Evolutionary conservation across 805 yeast species (phyloP).

Genomic region (Wickerhamiella occidentalis): DNA sequence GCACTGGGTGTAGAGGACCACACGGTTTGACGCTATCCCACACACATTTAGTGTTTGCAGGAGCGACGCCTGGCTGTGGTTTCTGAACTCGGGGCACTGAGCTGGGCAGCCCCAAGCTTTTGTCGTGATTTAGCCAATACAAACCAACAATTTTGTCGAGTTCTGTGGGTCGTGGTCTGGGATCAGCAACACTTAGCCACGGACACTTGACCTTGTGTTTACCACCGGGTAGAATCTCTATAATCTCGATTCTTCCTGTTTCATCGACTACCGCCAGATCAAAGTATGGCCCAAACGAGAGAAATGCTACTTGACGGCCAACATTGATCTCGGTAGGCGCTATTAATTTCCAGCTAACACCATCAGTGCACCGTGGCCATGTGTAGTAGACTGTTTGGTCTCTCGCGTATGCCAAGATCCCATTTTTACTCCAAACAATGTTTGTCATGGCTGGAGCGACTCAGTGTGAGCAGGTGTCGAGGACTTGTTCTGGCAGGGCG

Average conservation of each 20-base stretch:
- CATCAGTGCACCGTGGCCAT: constrained; percentile 61
- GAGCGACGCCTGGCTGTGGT: constrained; percentile 14
- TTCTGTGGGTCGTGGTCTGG: constrained; percentile 20
- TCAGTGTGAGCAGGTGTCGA: not conserved
- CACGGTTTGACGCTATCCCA: constrained; percentile 37
- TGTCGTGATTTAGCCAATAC: constrained; percentile 66
- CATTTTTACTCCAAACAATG: constrained; percentile 73
- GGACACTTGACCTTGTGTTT: constrained; percentile 17
- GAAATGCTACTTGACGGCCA: constrained; percentile 24
- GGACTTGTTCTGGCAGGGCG: not conserved
- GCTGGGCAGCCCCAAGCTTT: constrained; percentile 35
- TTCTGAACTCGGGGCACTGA: constrained; percentile 5
- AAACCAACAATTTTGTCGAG: constrained; percentile 36
- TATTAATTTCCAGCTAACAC: constrained; percentile 67
- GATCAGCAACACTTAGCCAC: constrained; percentile 22
- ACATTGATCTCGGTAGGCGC: constrained; percentile 34
- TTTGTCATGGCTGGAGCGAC: constrained; percentile 11
- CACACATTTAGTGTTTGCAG: constrained; percentile 25
- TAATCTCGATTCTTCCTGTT: constrained; percentile 50
- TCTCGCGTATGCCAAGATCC: constrained; percentile 60
- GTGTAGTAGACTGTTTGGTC: constrained; percentile 40
- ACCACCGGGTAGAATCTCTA: constrained; percentile 24
- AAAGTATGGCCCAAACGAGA: constrained; percentile 66
- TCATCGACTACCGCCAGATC: constrained; percentile 73
- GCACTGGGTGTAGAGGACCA: constrained; percentile 57